Conservation (phyloP, 1,284 basidiomycete genomes). For the Xerocomus minutiporus region DNA sequence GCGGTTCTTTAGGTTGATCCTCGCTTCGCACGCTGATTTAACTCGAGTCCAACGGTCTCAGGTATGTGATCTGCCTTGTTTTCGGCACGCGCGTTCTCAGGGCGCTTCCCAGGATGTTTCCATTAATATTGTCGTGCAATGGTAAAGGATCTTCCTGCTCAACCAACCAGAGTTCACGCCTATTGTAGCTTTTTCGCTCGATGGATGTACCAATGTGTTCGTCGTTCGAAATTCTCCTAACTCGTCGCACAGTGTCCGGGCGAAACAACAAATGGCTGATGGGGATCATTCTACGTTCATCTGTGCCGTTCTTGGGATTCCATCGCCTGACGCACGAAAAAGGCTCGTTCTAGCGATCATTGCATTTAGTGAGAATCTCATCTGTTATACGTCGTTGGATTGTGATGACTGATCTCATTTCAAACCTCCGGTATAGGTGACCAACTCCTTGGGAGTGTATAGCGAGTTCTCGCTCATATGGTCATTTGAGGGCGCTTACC, state of each 20-base stretch:
- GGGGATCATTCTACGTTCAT: slow-evolving; percentile 5
- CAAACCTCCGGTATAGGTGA: too few relatives aligned
- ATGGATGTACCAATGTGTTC: slow-evolving; percentile 11
- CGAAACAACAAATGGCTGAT: slow-evolving; percentile 10
- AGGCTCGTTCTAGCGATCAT: slow-evolving; percentile 4
- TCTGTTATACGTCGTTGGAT: too few relatives aligned
- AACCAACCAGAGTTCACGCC: neutral
- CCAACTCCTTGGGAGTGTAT: too few relatives aligned
- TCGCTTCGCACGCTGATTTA: neutral
- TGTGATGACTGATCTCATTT: neutral
- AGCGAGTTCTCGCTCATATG: too few relatives aligned
- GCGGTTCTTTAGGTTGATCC: too few relatives aligned
- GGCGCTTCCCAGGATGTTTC: slow-evolving; percentile 1
- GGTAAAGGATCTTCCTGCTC: slow-evolving; percentile 1
- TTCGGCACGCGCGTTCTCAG: neutral
- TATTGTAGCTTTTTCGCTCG: slow-evolving; percentile 14
- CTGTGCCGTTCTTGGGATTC: neutral
- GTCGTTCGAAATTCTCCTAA: too few relatives aligned
- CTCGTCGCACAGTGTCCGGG: slow-evolving; percentile 5
- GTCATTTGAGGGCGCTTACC: too few relatives aligned
- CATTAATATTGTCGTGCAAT: slow-evolving; percentile 16
- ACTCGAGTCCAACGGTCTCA: slow-evolving; percentile 14
- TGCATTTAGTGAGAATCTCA: neutral
- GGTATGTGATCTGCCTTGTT: slow-evolving; percentile 1
- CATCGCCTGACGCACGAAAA: neutral